Evolutionary conservation across 495 filamentous ascomycete species (phyloP).

Genomic region (Oleoguttula mirabilis): DNA sequence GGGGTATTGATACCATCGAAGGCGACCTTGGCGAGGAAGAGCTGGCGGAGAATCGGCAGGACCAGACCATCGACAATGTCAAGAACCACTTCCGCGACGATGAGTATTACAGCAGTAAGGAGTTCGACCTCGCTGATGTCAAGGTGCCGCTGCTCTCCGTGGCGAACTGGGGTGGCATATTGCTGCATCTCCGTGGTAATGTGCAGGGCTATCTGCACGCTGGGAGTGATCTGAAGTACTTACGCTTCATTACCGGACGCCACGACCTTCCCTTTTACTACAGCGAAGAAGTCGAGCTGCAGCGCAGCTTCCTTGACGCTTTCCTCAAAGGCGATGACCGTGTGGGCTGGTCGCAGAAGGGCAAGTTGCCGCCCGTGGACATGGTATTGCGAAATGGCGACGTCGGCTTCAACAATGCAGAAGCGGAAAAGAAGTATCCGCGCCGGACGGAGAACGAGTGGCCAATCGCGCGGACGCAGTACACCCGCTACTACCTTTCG

Average conservation of each 20-base stretch:
- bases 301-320: slow-evolving; percentile 53
- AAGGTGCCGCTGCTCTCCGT: slow-evolving; percentile 49
- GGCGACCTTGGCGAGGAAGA: slow-evolving; percentile 43
- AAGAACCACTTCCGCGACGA: slow-evolving; percentile 45
- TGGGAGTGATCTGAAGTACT: slow-evolving; percentile 49
- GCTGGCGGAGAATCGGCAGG: slow-evolving; percentile 38
- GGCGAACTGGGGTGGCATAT: slow-evolving; percentile 56
- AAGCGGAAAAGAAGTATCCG: slow-evolving; percentile 34
- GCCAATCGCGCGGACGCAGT: slow-evolving; percentile 51
- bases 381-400: slow-evolving; percentile 46
- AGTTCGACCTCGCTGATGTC: slow-evolving; percentile 50
- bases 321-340: slow-evolving; percentile 54
- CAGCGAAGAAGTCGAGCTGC: slow-evolving; percentile 48
- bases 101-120: slow-evolving; percentile 48
- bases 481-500: slow-evolving; percentile 44
- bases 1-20: slow-evolving; percentile 46
- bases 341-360: slow-evolving; percentile 41
- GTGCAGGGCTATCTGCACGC: slow-evolving; percentile 49
- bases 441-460: slow-evolving; percentile 40
- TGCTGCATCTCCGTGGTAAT: slow-evolving; percentile 45
- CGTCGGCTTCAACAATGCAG: slow-evolving; percentile 49
- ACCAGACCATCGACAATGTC: slow-evolving; percentile 49
- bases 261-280: slow-evolving; percentile 66
- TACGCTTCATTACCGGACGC: slow-evolving; percentile 54
- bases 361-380: slow-evolving; percentile 43